Percentiles rank a stretch among this genome's conserved stretches.
Conservation (phyloP, 2,329 filamentous ascomycete genomes). For the Penicillium sp. region DNA sequence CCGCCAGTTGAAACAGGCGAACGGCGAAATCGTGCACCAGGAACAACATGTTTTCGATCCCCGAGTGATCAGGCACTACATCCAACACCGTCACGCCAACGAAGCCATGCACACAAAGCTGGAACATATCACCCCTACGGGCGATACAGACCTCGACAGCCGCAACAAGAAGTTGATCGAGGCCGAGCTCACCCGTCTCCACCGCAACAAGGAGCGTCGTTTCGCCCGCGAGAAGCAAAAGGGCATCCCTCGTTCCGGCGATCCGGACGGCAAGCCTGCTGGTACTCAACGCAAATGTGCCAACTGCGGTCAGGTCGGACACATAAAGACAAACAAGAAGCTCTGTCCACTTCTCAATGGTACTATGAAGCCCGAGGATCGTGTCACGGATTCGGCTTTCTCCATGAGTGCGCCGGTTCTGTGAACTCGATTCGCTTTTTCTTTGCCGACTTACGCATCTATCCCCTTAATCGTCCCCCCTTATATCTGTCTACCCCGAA, state of each 20-base stretch:
- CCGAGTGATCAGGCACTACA: conserved; percentile 80
- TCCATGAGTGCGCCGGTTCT: conserved; percentile 38
- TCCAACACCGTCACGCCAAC: conserved; percentile 63
- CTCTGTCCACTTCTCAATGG: conserved; percentile 80
- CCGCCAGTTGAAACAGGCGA: conserved; percentile 55
- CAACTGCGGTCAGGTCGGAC: conserved; percentile 90
- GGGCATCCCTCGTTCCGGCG: conserved; percentile 45
- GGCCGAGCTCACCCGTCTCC: conserved; percentile 69
- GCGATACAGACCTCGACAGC: conserved; percentile 58
- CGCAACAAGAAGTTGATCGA: conserved; percentile 55
- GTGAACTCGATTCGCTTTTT: conserved; percentile 16
- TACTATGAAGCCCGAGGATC: conserved; percentile 55
- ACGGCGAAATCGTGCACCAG: conserved; percentile 54
- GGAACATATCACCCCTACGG: conserved; percentile 52
- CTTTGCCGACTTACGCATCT: neutral
- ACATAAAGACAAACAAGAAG: conserved; percentile 99
- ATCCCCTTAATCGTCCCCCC: neutral
- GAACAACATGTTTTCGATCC: conserved; percentile 63
- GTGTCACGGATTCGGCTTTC: conserved; percentile 40
- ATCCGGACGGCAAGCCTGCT: conserved; percentile 55
- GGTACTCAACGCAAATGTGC: conserved; percentile 76
- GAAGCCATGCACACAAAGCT: conserved; percentile 66
- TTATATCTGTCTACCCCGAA: conserved; percentile 2
- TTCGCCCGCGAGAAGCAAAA: conserved; percentile 87
- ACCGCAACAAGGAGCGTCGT: conserved; percentile 83